Base-by-base conservation (phyloP, 305 asterid genomes). In the Fraxinus platypoda region DNA sequence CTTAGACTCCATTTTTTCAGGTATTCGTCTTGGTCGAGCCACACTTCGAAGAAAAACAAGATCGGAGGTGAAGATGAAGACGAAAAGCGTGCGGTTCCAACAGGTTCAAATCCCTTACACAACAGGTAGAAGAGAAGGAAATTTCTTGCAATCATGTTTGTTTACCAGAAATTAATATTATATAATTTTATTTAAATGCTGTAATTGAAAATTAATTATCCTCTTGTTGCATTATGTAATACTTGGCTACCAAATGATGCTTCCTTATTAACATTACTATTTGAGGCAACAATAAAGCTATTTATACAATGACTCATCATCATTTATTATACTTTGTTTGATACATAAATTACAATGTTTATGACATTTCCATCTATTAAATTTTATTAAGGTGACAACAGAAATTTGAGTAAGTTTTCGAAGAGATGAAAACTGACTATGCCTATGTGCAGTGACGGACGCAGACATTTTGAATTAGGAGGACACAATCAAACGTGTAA, bases 71-170 rank as follows among this genome's bases (percentile, higher is more conserved):
- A 41, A 41, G 26, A 78, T 28, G 17, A 89, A 17, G 85, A 64
- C 0, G 73, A 87, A 7, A 89, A 87, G 85, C 92, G 91, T 0
- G 78, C 76, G n/a, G 91, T 89, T 68, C 92, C 92, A 3, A 84
- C 89, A 0, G 91, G 92, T n/a, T 81, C 92, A 19, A 89, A 89
- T 83, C 92, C 92, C 6, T 78, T 89, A 85, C 92, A 88, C 83
- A 89, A 89, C 90, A 81, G 86, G 88, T 85, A 85, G 88, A 79
- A 26, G 37, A 25, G 15, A 33, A 75, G 13, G 17, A 12, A 37
- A 33, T 6, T 19, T 21, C 52, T 17, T 17, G 77, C 28, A 74
- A 35, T 34, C 52, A 19, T n/a, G 7, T 17, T 34, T 74, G 11
- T 35, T 66, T 80, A 35, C 28, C 37, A 77, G n/a, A 74, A 49